Conservation (phyloP, 2,329 filamentous ascomycete species). For the Lachnellula subtilissima region DNA sequence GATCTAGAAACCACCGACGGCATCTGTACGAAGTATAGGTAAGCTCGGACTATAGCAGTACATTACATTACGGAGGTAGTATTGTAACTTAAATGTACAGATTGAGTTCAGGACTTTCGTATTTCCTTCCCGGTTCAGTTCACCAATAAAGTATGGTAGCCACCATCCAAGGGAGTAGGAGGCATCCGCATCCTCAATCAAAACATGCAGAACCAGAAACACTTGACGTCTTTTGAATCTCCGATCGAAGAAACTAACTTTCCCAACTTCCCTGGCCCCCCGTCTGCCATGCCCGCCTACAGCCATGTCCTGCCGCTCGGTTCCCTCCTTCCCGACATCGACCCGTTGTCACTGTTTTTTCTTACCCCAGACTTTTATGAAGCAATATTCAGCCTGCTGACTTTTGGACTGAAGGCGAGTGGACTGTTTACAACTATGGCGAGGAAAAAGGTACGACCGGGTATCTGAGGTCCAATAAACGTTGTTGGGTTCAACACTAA, state of each 20-base stretch:
- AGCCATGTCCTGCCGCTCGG: background rate
- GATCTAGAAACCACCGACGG: background rate
- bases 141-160: background rate
- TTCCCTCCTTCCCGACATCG: background rate
- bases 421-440: background rate
- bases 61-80: too few species aligned
- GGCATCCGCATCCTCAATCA: background rate
- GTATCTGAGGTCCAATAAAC: background rate
- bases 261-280: background rate
- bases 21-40: background rate
- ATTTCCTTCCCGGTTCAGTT: background rate
- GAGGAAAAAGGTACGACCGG: background rate
- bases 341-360: constrained; percentile 1
- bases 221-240: background rate
- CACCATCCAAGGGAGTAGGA: background rate
- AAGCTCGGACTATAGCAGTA: background rate
- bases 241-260: background rate
- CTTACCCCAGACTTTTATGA: constrained; percentile 2
- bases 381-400: constrained; percentile 5
- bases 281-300: background rate
- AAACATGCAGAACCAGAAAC: background rate
- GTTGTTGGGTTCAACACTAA: background rate
- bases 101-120: background rate
- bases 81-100: background rate
- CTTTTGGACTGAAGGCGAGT: background rate